A percentile compares a stretch with the other conserved stretches of the same genome.
phyloP scores from a whole-genome alignment of 257 asterid species.

The Ligustrum vulgare region DNA sequence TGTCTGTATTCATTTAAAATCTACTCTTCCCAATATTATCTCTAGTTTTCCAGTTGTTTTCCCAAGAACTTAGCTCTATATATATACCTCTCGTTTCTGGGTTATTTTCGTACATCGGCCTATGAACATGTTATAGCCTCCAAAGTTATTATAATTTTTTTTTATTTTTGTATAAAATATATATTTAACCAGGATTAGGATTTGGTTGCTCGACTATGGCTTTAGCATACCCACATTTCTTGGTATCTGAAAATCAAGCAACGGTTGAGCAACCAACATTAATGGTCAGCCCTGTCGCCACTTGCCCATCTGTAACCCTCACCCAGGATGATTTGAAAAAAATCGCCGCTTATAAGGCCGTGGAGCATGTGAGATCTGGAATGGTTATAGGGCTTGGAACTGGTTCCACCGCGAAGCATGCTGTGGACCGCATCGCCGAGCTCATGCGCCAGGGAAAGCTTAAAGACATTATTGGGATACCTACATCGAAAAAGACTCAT shows the following conservation, averaged over 20 bases:
- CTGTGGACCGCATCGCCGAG: slow-evolving; percentile 57
- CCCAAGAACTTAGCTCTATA: neutral
- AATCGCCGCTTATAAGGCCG: slow-evolving; percentile 63
- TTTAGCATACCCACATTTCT: slow-evolving; percentile 46
- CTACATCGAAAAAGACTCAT: slow-evolving; percentile 51
- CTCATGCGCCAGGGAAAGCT: slow-evolving; percentile 49
- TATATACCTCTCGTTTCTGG: neutral
- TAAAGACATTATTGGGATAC: slow-evolving; percentile 52
- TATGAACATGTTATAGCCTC: neutral
- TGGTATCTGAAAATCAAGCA: slow-evolving; percentile 30
- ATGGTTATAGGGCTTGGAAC: slow-evolving; percentile 68
- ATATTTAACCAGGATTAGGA: neutral
- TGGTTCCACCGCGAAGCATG: slow-evolving; percentile 68
- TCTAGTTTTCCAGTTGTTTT: neutral
- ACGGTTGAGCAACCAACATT: slow-evolving; percentile 34
- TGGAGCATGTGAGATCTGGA: slow-evolving; percentile 61
- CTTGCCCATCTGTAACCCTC: slow-evolving; percentile 34
- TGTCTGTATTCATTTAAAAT: neutral
- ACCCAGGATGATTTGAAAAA: slow-evolving; percentile 65
- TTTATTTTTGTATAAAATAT: neutral
- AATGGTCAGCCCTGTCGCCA: slow-evolving; percentile 36
- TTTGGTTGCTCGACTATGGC: slow-evolving; percentile 39
- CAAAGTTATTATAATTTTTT: neutral
- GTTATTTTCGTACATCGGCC: neutral
- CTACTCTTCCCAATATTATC: neutral